These are phyloP conservation scores for Plasmopara halstedii DNA, from an alignment of 352 stramenopile genomes.

Conservation along the genomic window DNA sequence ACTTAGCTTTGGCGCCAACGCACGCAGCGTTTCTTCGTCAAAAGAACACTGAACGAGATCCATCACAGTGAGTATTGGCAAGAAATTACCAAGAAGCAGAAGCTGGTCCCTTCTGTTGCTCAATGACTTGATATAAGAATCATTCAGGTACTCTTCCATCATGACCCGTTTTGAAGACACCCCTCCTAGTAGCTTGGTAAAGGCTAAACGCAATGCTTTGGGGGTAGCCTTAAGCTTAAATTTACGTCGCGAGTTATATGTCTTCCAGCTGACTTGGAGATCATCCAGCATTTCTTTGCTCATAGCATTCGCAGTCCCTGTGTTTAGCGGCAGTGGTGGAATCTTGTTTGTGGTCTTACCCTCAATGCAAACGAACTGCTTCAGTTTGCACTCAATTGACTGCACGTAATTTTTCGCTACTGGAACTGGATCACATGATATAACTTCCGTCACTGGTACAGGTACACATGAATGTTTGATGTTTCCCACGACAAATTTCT, in stretches of 20 bases:
- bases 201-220: slow-evolving; percentile 3
- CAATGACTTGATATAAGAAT: not conserved
- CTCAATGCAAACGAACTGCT: slow-evolving; percentile 7
- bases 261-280: slow-evolving; percentile 35
- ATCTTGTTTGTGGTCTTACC: not conserved
- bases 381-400: slow-evolving; percentile 12
- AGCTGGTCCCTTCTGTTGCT: slow-evolving; percentile 12
- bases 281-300: slow-evolving; percentile 33
- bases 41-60: slow-evolving; percentile 34
- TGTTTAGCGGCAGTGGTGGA: slow-evolving; percentile 20
- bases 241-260: slow-evolving; percentile 22
- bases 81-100: slow-evolving; percentile 19
- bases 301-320: slow-evolving; percentile 21
- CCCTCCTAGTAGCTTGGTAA: slow-evolving; percentile 9
- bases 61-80: slow-evolving; percentile 19
- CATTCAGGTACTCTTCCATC: slow-evolving; percentile 17
- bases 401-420: slow-evolving; percentile 15
- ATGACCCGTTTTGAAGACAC: slow-evolving; percentile 9
- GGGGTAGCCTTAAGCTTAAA: not conserved
- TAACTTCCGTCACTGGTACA: not conserved
- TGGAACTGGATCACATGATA: slow-evolving; percentile 4
- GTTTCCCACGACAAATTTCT: slow-evolving; percentile 9
- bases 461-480: not conserved
- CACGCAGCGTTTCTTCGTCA: slow-evolving; percentile 23
- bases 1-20: slow-evolving; percentile 25